Conservation (phyloP, 2,329 filamentous ascomycete species). For the Paraconiothyrium sp. region DNA sequence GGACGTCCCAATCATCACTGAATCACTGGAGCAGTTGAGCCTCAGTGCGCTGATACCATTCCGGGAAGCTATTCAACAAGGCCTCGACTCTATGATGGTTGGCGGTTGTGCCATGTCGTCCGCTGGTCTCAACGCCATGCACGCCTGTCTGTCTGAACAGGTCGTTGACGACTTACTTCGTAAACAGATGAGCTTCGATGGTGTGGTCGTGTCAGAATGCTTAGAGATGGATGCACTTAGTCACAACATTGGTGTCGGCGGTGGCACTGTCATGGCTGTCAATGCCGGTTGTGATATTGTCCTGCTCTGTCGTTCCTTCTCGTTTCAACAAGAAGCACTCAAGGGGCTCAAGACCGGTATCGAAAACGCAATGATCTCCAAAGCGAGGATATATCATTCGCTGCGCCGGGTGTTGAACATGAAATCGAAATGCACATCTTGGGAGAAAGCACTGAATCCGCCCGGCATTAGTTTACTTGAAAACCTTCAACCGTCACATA, state of each 20-base stretch:
- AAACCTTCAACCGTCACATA: slow-evolving; percentile 83
- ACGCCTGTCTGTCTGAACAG: slow-evolving; percentile 91
- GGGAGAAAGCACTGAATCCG: slow-evolving; percentile 90
- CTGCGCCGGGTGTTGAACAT: slow-evolving; percentile 79
- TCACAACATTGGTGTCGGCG: slow-evolving; percentile 95
- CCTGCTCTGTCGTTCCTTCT: slow-evolving; percentile 85
- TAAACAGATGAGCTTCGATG: slow-evolving; percentile 88
- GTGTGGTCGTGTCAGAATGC: slow-evolving; percentile 94
- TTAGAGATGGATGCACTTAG: slow-evolving; percentile 96
- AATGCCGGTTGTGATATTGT: slow-evolving; percentile 95
- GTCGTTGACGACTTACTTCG: slow-evolving; percentile 90
- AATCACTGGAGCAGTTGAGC: slow-evolving; percentile 90
- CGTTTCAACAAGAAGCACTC: slow-evolving; percentile 90
- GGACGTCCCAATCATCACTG: slow-evolving; percentile 94
- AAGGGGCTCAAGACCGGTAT: slow-evolving; percentile 87
- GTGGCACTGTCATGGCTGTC: slow-evolving; percentile 96
- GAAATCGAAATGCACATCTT: slow-evolving; percentile 87
- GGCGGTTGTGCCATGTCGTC: slow-evolving; percentile 94
- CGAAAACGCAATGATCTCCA: slow-evolving; percentile 88
- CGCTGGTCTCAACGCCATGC: slow-evolving; percentile 91
- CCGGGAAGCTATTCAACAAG: slow-evolving; percentile 85
- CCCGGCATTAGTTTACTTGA: slow-evolving; percentile 79
- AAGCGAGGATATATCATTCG: slow-evolving; percentile 81
- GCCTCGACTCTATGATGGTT: slow-evolving; percentile 94
- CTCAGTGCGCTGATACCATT: slow-evolving; percentile 93